Base-by-base conservation (phyloP, 768 basidiomycete species). In the Paxillus rubicundulus region DNA sequence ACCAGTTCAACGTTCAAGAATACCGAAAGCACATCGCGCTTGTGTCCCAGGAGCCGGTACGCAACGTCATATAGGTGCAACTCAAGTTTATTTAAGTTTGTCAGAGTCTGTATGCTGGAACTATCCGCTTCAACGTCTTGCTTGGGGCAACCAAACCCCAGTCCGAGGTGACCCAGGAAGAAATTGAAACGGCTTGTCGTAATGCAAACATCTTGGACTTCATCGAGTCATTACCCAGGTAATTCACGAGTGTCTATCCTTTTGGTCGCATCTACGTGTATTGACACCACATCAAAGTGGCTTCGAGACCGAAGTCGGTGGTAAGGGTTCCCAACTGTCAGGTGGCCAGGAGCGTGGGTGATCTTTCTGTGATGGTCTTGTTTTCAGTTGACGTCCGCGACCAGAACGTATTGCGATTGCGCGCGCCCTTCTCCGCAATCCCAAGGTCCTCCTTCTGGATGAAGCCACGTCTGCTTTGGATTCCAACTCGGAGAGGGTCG, bases 401-500 rank as follows among this genome's bases (percentile, higher is more conserved):
- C 27, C 65, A 81, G 72, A 87, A 64, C 76, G 85, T 50, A 78
- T 86, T 38, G 92, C 92, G 24, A 97, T 96, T 59, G 94, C 94
- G 4, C 84, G 93, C 54, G 94, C 94, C 7, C 77, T 97, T n/a
- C 77, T 97, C 20, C 82, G 91, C 16, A 92, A 94, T 61, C 94
- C 94, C 32, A 89, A 88, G 63, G 91, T 97, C 43, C 75, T 97
- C 47, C 74, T 94, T 17, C 71, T 95, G 54, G 92, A 94, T 67
- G 92, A 95, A 72, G 92, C 92, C 6, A 94, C 92, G 0, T 92
- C 90, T 39, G 92, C 94, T 1, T 79, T 97, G 28, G 94, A 96
- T 66, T 91, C 89, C 9, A 86, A 85, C 61, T 92, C 89, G 18
- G 95, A 97, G 71, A 92, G 90, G 69, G 87, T 98, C 46, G 97